Conservation (phyloP, 2,329 filamentous ascomycete species). For the Colletotrichum caudatum region DNA sequence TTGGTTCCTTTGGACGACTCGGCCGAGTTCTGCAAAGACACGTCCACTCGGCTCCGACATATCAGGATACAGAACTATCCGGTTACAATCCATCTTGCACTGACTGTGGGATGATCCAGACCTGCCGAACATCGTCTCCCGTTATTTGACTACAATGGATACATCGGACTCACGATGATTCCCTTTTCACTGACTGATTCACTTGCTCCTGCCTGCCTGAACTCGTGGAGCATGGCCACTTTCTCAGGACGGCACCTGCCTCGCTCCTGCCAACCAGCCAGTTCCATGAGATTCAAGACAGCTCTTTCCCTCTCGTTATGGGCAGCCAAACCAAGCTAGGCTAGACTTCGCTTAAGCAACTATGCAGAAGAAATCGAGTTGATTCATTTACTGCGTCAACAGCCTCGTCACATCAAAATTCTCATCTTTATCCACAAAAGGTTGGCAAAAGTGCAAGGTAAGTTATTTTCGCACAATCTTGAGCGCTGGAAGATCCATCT, state of each 20-base stretch:
- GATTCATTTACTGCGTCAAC: neutral
- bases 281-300: fast-evolving
- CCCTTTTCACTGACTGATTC: neutral
- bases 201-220: neutral
- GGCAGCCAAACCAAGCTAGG: neutral
- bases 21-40: neutral
- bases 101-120: too few species aligned
- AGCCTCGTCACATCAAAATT: neutral
- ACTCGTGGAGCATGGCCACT: neutral
- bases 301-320: neutral
- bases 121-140: neutral
- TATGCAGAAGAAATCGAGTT: fast-evolving
- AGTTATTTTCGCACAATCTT: neutral
- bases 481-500: too few species aligned
- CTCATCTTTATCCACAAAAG: neutral
- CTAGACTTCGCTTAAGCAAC: neutral
- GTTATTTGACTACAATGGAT: neutral
- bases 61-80: neutral
- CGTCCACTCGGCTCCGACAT: neutral
- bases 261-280: too few species aligned
- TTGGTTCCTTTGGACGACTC: neutral
- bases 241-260: fast-evolving
- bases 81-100: too few species aligned
- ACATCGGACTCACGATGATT: neutral
- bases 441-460: neutral